A percentile compares a stretch with the other conserved stretches of the same genome.
Evolutionary conservation across 1,284 basidiomycete species (phyloP).

Genomic region (Sphaerobolus stellatus): DNA sequence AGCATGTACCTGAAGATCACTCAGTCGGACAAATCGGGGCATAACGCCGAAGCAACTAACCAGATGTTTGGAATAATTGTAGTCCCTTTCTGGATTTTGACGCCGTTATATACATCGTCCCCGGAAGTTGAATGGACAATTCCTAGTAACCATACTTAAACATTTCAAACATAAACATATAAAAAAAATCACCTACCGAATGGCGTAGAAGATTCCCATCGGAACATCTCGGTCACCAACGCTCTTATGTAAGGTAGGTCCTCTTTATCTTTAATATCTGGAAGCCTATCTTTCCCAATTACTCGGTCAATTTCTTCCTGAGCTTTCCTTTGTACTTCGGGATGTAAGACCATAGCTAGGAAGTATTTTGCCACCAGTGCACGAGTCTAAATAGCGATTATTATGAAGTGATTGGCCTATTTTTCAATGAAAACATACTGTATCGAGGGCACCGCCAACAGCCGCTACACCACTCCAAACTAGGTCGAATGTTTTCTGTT

Average conservation of each 20-base stretch:
- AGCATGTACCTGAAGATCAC: too few relatives aligned
- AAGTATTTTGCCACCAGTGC: not conserved
- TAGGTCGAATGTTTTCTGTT: not conserved
- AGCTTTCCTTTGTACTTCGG: not conserved
- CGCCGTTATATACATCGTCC: too few relatives aligned
- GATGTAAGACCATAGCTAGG: not conserved
- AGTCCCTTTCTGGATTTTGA: too few relatives aligned
- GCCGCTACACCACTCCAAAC: not conserved
- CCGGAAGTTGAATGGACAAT: too few relatives aligned
- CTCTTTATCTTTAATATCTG: constrained; percentile 25
- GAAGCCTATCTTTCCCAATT: constrained; percentile 25
- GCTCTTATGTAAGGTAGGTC: constrained; percentile 27
- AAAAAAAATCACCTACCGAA: too few relatives aligned
- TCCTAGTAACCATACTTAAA: too few relatives aligned
- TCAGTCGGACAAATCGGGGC: too few relatives aligned
- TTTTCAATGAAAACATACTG: not conserved
- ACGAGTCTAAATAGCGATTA: not conserved
- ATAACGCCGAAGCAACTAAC: too few relatives aligned
- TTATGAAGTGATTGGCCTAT: not conserved
- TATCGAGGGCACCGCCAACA: not conserved
- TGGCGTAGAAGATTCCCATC: too few relatives aligned
- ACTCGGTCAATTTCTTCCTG: constrained; percentile 27
- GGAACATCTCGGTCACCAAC: constrained; percentile 24
- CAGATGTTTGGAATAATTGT: too few relatives aligned
- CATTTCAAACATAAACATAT: too few relatives aligned